A percentile compares a stretch with the other conserved stretches of the same genome.
phyloP scores from a whole-genome alignment of 106 monocot genomes.

The Dendrobium catenatum region DNA sequence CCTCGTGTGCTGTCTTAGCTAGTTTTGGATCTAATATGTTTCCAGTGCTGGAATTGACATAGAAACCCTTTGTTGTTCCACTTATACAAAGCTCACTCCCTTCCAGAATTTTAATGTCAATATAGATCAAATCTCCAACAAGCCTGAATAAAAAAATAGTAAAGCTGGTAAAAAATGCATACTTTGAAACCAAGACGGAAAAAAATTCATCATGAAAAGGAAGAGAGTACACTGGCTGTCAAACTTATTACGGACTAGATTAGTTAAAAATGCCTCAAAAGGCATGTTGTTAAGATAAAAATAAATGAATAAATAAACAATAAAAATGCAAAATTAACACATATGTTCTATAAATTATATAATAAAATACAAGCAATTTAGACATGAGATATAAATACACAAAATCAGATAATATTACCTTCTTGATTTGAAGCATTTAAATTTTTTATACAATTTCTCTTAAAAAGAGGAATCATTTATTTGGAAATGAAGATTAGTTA shows the following conservation, averaged over 20 bases:
- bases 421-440: too few species aligned
- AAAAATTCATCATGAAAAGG: not conserved
- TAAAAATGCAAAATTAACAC: too few species aligned
- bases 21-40: conserved; percentile 64
- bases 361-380: too few species aligned
- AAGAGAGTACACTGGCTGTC: not conserved
- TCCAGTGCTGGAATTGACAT: conserved; percentile 74
- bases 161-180: not conserved
- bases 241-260: not conserved
- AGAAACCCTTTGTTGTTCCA: conserved; percentile 82
- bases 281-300: too few species aligned
- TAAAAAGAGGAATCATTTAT: too few species aligned
- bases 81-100: conserved; percentile 85
- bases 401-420: too few species aligned
- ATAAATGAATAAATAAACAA: too few species aligned
- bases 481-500: too few species aligned
- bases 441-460: too few species aligned
- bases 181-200: not conserved
- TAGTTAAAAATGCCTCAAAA: too few species aligned
- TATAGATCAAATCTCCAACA: conserved; percentile 85
- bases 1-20: conserved; percentile 55
- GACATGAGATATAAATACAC: too few species aligned
- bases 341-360: too few species aligned
- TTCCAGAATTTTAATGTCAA: conserved; percentile 86
- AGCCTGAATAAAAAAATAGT: conserved; percentile 38